Evolutionary conservation across 2,329 filamentous ascomycete genomes (phyloP).

Genomic region (Botrytis pseudocinerea): DNA sequence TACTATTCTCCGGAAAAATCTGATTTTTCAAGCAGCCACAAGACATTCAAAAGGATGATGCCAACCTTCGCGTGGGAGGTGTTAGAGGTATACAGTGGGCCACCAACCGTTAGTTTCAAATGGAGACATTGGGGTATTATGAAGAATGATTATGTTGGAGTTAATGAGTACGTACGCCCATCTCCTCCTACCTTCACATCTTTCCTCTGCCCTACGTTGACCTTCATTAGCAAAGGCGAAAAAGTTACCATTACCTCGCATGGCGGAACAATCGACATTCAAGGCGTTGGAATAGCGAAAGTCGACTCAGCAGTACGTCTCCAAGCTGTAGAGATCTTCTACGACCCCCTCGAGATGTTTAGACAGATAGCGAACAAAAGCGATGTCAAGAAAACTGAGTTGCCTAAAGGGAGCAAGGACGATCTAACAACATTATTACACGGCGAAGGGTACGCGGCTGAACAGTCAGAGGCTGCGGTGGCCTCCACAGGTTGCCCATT

Average conservation of each 20-base stretch:
- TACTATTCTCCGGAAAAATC: conserved; percentile 63
- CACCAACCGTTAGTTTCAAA: conserved; percentile 61
- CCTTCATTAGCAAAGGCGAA: conserved; percentile 54
- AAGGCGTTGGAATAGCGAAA: conserved; percentile 61
- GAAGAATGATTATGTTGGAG: conserved; percentile 65
- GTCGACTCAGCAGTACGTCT: conserved; percentile 62
- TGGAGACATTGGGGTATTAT: conserved; percentile 70
- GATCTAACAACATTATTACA: conserved; percentile 29
- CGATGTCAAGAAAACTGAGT: conserved; percentile 25
- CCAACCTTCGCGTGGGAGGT: conserved; percentile 72
- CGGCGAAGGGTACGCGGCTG: conserved; percentile 24
- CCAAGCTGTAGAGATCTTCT: conserved; percentile 62
- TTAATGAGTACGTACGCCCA: conserved; percentile 40
- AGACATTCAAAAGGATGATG: conserved; percentile 74
- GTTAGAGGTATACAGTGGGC: conserved; percentile 65
- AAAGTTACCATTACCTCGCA: conserved; percentile 63
- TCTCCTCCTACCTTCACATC: neutral
- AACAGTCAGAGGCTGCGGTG: neutral
- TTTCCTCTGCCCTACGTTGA: conserved; percentile 15
- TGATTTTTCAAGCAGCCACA: conserved; percentile 65
- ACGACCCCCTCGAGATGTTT: conserved; percentile 67
- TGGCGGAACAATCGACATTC: conserved; percentile 60
- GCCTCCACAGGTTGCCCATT: conserved; percentile 16
- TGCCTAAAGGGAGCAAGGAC: conserved; percentile 10
- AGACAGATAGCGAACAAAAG: conserved; percentile 58